Conservation (phyloP, 2,329 filamentous ascomycete genomes). For the Diaporthe citrichinensis region DNA sequence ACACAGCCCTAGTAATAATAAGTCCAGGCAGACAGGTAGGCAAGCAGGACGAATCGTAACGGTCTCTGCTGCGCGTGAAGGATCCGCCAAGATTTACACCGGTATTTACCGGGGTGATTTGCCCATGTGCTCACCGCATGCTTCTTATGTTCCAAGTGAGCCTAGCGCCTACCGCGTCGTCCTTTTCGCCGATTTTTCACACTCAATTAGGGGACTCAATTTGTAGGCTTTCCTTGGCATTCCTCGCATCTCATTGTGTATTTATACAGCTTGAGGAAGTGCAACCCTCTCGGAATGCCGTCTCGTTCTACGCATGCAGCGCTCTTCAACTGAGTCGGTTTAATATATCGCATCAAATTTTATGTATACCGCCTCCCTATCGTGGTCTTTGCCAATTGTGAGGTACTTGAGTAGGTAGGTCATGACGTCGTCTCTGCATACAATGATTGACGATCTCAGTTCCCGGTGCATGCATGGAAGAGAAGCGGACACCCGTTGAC, state of each 20-base stretch:
- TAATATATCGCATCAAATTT: neutral
- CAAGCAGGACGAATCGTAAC: conserved; percentile 13
- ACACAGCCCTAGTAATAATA: conserved; percentile 5
- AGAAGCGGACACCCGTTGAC: neutral
- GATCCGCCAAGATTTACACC: conserved; percentile 18
- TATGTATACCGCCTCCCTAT: neutral
- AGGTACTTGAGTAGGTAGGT: neutral
- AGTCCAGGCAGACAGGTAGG: neutral
- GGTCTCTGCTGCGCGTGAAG: conserved; percentile 8
- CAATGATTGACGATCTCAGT: neutral
- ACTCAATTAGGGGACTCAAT: neutral
- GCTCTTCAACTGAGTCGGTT: too few relatives aligned
- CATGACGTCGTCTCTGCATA: neutral
- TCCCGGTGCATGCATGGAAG: neutral
- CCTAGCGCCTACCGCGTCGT: neutral
- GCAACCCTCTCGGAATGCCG: neutral
- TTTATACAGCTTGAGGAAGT: too few relatives aligned
- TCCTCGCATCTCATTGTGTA: neutral
- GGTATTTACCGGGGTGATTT: neutral
- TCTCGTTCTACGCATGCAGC: neutral
- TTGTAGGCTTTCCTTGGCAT: neutral
- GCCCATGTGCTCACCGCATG: neutral
- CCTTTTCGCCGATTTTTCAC: neutral
- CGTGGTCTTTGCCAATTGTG: neutral
- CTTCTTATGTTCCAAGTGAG: neutral